These are phyloP conservation scores for Phytophthora constricta DNA, from an alignment of 352 stramenopile species.

Conservation along the genomic window DNA sequence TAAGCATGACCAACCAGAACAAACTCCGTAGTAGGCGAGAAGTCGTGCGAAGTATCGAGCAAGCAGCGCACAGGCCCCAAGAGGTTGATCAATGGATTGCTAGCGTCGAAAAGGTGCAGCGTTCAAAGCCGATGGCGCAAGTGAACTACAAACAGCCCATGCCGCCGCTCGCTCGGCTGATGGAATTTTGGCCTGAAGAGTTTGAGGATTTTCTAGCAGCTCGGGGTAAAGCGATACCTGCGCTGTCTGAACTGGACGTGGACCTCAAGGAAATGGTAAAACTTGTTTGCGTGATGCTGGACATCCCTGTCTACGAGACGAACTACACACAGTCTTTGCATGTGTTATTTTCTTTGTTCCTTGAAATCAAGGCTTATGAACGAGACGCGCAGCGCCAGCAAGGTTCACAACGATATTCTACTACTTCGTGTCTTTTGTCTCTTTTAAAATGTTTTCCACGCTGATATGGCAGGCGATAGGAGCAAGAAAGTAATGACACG, in stretches of 20 bases:
- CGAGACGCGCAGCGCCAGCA: constrained; percentile 40
- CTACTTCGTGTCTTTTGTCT: constrained; percentile 5
- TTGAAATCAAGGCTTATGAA: constrained; percentile 75
- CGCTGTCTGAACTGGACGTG: constrained; percentile 77
- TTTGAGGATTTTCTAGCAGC: constrained; percentile 73
- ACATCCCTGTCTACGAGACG: constrained; percentile 90
- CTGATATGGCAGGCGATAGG: constrained; percentile 2
- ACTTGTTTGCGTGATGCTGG: constrained; percentile 90
- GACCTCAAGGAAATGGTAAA: constrained; percentile 83
- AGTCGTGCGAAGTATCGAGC: constrained; percentile 89
- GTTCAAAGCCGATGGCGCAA: constrained; percentile 73
- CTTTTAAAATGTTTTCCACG: constrained; percentile 13
- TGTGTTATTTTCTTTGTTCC: constrained; percentile 92
- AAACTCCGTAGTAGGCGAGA: constrained; percentile 46
- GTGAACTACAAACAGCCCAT: constrained; percentile 91
- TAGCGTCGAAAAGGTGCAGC: constrained; percentile 91
- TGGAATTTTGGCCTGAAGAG: constrained; percentile 92
- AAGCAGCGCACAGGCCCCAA: constrained; percentile 80
- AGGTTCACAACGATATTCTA: constrained; percentile 34
- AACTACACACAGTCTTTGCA: constrained; percentile 91
- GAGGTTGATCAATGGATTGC: constrained; percentile 94
- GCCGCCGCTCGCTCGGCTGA: constrained; percentile 85
- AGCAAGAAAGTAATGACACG: background rate
- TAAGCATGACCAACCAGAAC: constrained; percentile 62
- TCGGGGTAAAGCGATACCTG: constrained; percentile 24